phyloP scores from a whole-genome alignment of 805 yeast genomes.

The Kodamaea kaohsiungensis region DNA sequence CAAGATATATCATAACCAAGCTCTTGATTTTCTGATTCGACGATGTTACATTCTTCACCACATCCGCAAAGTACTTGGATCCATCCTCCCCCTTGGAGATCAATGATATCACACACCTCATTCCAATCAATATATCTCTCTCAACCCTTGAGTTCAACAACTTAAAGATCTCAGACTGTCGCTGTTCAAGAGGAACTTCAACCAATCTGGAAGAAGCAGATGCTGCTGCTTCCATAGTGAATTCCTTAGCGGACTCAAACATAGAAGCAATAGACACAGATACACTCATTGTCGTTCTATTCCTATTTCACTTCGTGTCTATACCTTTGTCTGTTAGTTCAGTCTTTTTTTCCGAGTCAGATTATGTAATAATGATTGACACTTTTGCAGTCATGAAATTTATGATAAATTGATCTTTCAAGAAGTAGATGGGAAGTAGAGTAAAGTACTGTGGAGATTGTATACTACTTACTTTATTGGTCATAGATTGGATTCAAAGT shows the following conservation, averaged over 20 bases:
- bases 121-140: constrained; percentile 46
- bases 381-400: neutral
- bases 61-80: constrained; percentile 69
- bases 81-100: constrained; percentile 44
- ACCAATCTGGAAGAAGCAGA: constrained; percentile 68
- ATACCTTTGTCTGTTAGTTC: neutral
- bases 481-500: too few species aligned
- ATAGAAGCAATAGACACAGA: constrained; percentile 67
- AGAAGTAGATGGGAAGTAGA: too few species aligned
- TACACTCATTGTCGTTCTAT: constrained; percentile 31
- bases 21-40: constrained; percentile 59
- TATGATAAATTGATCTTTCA: too few species aligned
- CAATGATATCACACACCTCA: constrained; percentile 42
- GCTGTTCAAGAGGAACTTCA: constrained; percentile 59
- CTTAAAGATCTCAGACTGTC: constrained; percentile 65
- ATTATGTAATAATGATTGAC: constrained; percentile 1
- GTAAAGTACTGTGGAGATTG: too few species aligned
- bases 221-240: constrained; percentile 81
- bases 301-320: neutral
- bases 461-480: too few species aligned
- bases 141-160: constrained; percentile 69
- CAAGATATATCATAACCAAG: constrained; percentile 73
- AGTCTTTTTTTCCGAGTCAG: neutral
- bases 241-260: constrained; percentile 75
- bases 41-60: constrained; percentile 83